Evolutionary conservation across 345 rosid species (phyloP), one percentile per base, ranked within the genome.

Genomic region (Bruguiera gymnorhiza): DNA sequence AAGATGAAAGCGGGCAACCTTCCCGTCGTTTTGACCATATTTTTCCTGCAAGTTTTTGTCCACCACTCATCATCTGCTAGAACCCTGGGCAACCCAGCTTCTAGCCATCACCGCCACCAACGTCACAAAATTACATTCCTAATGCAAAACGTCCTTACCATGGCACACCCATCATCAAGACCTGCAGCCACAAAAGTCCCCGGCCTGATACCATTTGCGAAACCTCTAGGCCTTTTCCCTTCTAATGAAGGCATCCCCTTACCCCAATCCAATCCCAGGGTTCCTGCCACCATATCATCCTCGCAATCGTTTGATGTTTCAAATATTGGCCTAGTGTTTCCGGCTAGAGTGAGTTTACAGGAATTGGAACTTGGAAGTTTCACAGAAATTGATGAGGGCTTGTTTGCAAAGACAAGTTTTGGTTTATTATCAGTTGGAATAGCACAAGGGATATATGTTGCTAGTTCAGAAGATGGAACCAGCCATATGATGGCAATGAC

Each of bases 401-500:
- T 88, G 19, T 70, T 79, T 23, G 67, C 69, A 32, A 70, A 39
- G 16, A 13, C 48, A 11, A 11, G 46, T 2, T 57, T 66, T 69
- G 81, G 80, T 1, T 65, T 79, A 23, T 20, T 43, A 27, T 16
- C 66, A 3, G 67, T 80, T 19, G 89, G 92, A 23, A 87, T 74
- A 71, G 86, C 83, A 62, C 69, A 74, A 61, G 92, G 92, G 20
- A 43, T 82, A 2, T 83, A 70, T 64, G 86, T 88, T 63, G 88
- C 80, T 5, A 76, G 86, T 65, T 79, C 86, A 1, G 89, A 81
- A 56, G 70, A 82, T 21, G 80, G 81, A 34, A 66, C 70, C 43
- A 78, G 75, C 66, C 86, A 78, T 62, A 84, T 88, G 89, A 76
- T 88, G 83, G 90, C 87, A 6, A 62, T 87, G 80, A 78, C 83